Conservation (phyloP, 331 rosid species). For the Malus hybrid region DNA sequence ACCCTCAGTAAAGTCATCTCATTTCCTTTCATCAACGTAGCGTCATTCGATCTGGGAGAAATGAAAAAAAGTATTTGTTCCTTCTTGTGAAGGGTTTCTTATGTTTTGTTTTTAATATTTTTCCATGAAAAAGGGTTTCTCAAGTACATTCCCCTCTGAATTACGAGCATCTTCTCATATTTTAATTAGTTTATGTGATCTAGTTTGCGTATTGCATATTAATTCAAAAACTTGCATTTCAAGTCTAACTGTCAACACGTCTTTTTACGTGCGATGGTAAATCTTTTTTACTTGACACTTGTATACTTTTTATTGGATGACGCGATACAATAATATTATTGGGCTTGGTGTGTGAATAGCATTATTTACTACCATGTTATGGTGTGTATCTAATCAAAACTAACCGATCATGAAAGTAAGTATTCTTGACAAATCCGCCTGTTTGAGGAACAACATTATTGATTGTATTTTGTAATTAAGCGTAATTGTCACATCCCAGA, state of each 20-base stretch:
- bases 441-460: not conserved
- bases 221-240: not conserved
- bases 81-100: not conserved
- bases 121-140: not conserved
- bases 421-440: not conserved
- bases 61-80: not conserved
- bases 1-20: constrained; percentile 48
- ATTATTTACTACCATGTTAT: too few species aligned
- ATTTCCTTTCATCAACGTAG: not conserved
- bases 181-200: not conserved
- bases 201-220: not conserved
- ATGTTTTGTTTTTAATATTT: not conserved
- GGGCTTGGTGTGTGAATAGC: rapidly evolving
- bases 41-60: too few species aligned
- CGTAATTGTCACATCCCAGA: too few species aligned
- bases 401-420: too few species aligned
- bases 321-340: too few species aligned
- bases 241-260: rapidly evolving
- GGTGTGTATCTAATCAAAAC: too few species aligned
- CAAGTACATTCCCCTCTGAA: not conserved
- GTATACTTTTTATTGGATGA: too few species aligned
- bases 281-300: too few species aligned
- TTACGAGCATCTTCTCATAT: not conserved
- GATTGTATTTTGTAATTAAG: not conserved
- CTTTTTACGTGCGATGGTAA: rapidly evolving